These are phyloP conservation scores for Capsicum baccatum DNA, from an alignment of 257 asterid species.

Conservation along the genomic window DNA sequence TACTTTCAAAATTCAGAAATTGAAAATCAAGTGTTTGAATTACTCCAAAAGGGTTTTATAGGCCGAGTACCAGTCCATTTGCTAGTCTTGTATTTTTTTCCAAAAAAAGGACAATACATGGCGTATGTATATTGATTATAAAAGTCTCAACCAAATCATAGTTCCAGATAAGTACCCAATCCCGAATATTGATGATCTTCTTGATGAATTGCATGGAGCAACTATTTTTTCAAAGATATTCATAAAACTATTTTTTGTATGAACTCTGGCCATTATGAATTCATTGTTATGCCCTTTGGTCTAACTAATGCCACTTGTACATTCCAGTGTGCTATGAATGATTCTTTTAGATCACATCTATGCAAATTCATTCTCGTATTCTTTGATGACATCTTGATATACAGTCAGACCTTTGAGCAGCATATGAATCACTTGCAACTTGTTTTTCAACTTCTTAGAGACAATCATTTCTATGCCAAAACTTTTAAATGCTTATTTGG, in stretches of 20 bases:
- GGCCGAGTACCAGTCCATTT: neutral
- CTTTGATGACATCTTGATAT: neutral
- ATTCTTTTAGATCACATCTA: neutral
- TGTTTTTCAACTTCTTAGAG: neutral
- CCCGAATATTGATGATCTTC: slow-evolving; percentile 4
- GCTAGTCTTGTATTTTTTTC: neutral
- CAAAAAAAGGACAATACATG: neutral
- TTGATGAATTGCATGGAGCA: neutral
- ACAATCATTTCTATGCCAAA: neutral
- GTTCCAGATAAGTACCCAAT: neutral
- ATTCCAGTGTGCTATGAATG: neutral
- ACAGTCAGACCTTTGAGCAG: neutral
- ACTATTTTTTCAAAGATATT: neutral
- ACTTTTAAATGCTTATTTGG: neutral
- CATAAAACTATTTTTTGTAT: neutral
- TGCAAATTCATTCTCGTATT: neutral
- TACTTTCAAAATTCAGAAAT: neutral
- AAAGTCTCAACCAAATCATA: neutral
- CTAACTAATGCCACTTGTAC: neutral
- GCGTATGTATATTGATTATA: neutral
- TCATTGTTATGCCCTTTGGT: slow-evolving; percentile 7
- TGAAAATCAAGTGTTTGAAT: neutral
- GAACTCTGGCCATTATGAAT: neutral
- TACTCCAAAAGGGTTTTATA: neutral
- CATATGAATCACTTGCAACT: neutral